A percentile compares a stretch with the other conserved stretches of the same genome.
Evolutionary conservation across 169 alveolate species (phyloP).

Genomic region (Neospora caninum): DNA sequence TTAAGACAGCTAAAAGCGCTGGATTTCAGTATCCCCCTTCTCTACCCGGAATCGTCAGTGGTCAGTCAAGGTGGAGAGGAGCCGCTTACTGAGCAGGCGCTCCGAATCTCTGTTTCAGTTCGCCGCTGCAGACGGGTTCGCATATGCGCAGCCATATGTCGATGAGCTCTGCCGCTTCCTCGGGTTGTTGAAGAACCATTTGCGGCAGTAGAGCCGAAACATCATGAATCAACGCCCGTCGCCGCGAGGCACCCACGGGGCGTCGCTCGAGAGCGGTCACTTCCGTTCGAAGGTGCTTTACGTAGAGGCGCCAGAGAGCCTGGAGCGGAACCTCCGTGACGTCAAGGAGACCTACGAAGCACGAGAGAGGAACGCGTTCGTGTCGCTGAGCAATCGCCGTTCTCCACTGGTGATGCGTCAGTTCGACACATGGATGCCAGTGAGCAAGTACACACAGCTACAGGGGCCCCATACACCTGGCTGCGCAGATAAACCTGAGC

Average conservation of each 20-base stretch:
- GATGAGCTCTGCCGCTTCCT: neutral
- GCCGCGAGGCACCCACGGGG: neutral
- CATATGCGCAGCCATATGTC: conserved; percentile 19
- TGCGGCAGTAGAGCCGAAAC: conserved; percentile 18
- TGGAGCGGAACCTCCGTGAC: neutral
- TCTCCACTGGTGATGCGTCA: no score
- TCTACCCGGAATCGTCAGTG: no score
- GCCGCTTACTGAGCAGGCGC: conserved; percentile 2
- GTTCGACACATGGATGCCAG: no score
- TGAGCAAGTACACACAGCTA: no score
- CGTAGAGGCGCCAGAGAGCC: conserved; percentile 3
- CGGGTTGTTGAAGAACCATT: conserved; percentile 18
- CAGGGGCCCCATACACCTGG: no score
- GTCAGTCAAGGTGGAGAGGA: no score
- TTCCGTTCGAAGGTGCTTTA: neutral
- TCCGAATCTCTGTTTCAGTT: neutral
- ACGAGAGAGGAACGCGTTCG: neutral
- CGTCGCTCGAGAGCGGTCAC: neutral
- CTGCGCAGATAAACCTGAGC: no score
- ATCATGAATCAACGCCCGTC: neutral
- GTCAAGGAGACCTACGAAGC: conserved; percentile 3
- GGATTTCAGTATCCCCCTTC: no score
- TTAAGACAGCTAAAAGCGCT: no score
- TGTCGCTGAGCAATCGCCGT: no score
- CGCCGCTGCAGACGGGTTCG: neutral